Conservation (phyloP, 306 rosid species). For the Castanea sativa region DNA sequence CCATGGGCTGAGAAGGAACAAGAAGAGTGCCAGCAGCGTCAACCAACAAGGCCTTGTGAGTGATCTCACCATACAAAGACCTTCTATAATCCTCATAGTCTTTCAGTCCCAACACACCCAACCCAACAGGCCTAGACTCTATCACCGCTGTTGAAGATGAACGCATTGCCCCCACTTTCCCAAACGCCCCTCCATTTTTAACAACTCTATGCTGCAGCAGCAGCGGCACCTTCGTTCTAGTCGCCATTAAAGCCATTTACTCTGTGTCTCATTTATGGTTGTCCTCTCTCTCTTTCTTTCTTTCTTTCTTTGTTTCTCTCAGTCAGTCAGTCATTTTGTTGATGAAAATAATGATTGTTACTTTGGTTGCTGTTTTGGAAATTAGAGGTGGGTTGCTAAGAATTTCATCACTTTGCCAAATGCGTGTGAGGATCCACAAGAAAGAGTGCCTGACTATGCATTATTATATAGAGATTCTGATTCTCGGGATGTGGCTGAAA, state of each 20-base stretch:
- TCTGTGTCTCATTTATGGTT: constrained; percentile 39
- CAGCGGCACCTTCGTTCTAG: constrained; percentile 35
- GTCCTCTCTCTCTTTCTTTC: not conserved
- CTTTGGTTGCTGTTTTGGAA: not conserved
- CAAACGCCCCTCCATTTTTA: not conserved
- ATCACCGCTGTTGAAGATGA: constrained; percentile 38
- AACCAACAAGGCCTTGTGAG: constrained; percentile 87
- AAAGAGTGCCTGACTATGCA: not conserved
- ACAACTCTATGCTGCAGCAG: constrained; percentile 7
- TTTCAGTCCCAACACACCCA: constrained; percentile 50
- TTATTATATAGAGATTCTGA: not conserved
- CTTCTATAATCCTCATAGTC: constrained; percentile 83
- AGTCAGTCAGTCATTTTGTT: not conserved
- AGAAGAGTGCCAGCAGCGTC: constrained; percentile 96
- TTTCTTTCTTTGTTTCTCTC: not conserved
- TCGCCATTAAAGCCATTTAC: constrained; percentile 47
- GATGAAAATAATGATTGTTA: not conserved
- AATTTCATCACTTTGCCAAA: not conserved
- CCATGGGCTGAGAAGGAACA: constrained; percentile 96
- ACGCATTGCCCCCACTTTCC: constrained; percentile 1
- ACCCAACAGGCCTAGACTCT: constrained; percentile 29
- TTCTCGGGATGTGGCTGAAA: not conserved
- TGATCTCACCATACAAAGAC: constrained; percentile 80
- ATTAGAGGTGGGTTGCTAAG: not conserved
- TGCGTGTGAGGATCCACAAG: not conserved